Conservation (phyloP, 352 stramenopile species). For the Globisporangium viniferum region DNA sequence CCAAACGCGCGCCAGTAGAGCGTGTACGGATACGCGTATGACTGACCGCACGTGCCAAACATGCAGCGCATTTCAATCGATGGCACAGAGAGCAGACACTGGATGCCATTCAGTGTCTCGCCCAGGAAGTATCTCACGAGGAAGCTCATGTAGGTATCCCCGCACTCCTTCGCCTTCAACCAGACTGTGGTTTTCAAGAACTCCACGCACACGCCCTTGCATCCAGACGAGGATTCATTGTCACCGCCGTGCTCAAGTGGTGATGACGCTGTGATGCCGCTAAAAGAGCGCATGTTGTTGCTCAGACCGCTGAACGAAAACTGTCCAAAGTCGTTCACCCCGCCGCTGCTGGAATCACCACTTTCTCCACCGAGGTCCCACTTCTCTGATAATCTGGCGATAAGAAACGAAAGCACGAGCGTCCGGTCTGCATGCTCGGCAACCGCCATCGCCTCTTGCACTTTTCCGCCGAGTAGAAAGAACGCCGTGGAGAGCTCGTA, state of each 20-base stretch:
- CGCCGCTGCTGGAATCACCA: constrained; percentile 16
- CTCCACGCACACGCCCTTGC: constrained; percentile 45
- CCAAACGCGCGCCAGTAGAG: constrained; percentile 79
- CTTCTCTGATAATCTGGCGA: constrained; percentile 69
- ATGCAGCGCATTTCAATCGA: constrained; percentile 53
- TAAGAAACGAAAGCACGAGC: constrained; percentile 77
- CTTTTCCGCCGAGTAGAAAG: constrained; percentile 76
- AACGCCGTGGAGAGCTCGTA: constrained; percentile 80
- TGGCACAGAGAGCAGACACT: constrained; percentile 48
- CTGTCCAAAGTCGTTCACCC: constrained; percentile 24
- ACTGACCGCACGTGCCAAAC: constrained; percentile 30
- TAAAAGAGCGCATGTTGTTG: constrained; percentile 34
- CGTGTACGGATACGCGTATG: constrained; percentile 13
- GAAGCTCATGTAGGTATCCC: constrained; percentile 78
- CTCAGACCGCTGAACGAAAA: constrained; percentile 62
- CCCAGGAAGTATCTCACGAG: constrained; percentile 65
- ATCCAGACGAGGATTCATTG: constrained; percentile 8
- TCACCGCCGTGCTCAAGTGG: neutral
- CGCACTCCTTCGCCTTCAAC: constrained; percentile 38
- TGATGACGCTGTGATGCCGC: neutral
- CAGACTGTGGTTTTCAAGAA: constrained; percentile 64
- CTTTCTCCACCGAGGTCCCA: constrained; percentile 54
- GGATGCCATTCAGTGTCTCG: constrained; percentile 40
- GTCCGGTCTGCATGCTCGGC: constrained; percentile 69
- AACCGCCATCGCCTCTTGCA: constrained; percentile 74